Percentiles rank a stretch among this genome's conserved stretches.
phyloP scores from a whole-genome alignment of 2,329 filamentous ascomycete genomes.

The Aureobasidium namibiae region DNA sequence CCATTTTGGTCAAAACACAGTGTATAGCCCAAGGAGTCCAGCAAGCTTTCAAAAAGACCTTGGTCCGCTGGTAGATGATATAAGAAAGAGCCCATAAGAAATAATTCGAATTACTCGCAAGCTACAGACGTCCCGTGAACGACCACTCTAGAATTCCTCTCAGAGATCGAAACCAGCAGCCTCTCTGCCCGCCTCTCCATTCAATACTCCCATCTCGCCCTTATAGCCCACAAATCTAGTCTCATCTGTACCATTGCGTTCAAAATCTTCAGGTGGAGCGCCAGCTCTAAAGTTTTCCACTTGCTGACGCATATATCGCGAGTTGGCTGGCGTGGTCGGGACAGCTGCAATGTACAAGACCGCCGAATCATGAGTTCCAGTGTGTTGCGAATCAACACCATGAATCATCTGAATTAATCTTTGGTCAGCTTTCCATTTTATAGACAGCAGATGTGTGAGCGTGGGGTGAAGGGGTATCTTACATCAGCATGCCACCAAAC shows the following conservation, averaged over 20 bases:
- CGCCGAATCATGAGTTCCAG: not conserved
- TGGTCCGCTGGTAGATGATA: too few relatives aligned
- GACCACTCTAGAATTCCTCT: not conserved
- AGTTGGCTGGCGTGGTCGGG: not conserved
- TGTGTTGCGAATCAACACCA: slow-evolving; percentile 1
- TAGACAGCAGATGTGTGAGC: too few relatives aligned
- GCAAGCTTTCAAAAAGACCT: too few relatives aligned
- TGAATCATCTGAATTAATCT: not conserved
- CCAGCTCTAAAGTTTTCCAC: not conserved
- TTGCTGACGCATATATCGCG: not conserved
- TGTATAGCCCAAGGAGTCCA: too few relatives aligned
- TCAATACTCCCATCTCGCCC: not conserved
- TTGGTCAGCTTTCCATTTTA: not conserved
- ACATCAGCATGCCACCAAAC: slow-evolving; percentile 8
- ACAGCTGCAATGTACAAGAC: slow-evolving; percentile 7
- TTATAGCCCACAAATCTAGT: not conserved
- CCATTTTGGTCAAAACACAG: too few relatives aligned
- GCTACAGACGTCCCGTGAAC: too few relatives aligned
- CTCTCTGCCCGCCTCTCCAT: not conserved
- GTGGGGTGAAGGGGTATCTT: not conserved
- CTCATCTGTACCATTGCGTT: not conserved
- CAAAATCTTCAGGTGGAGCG: not conserved
- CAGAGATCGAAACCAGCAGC: not conserved
- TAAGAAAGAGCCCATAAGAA: too few relatives aligned
- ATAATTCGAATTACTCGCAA: too few relatives aligned